These are phyloP conservation scores for Zymoseptoria tritici DNA, from an alignment of 2,329 filamentous ascomycete genomes.

Conservation along the genomic window DNA sequence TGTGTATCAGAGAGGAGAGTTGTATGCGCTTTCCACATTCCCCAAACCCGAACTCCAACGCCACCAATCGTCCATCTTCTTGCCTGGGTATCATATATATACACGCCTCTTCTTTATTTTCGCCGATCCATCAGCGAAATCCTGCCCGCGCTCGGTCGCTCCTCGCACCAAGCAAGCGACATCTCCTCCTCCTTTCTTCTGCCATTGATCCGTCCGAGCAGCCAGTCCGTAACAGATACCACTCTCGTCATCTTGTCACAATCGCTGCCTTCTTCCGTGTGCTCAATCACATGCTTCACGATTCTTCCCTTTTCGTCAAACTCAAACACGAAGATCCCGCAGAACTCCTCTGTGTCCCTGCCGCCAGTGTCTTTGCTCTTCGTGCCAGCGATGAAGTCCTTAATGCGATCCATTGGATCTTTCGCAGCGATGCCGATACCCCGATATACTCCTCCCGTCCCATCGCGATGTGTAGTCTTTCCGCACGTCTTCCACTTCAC, in stretches of 20 bases:
- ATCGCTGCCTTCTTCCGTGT: constrained; percentile 73
- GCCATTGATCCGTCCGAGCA: constrained; percentile 69
- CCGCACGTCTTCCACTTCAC: constrained; percentile 78
- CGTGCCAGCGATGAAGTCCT: constrained; percentile 46
- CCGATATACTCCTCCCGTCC: constrained; percentile 41
- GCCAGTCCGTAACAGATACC: constrained; percentile 88
- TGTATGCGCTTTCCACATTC: background rate
- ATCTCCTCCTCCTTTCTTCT: constrained; percentile 36
- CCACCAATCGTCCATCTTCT: background rate
- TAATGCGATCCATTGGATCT: constrained; percentile 49
- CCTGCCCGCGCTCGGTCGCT: constrained; percentile 10
- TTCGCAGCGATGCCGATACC: constrained; percentile 25
- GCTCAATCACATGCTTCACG: constrained; percentile 84
- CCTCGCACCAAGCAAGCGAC: constrained; percentile 37
- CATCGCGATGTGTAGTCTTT: constrained; percentile 40
- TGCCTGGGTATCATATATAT: background rate
- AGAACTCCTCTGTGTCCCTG: constrained; percentile 59
- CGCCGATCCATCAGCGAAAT: constrained; percentile 16
- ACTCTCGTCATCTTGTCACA: constrained; percentile 82
- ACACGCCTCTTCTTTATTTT: background rate
- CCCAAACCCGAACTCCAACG: background rate
- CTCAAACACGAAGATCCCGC: constrained; percentile 88
- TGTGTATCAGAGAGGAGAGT: background rate
- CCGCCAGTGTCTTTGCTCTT: constrained; percentile 41
- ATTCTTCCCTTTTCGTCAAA: constrained; percentile 85